Evolutionary conservation across 2,329 filamentous ascomycete genomes (phyloP).

Genomic region (Hypoxylon sp.): DNA sequence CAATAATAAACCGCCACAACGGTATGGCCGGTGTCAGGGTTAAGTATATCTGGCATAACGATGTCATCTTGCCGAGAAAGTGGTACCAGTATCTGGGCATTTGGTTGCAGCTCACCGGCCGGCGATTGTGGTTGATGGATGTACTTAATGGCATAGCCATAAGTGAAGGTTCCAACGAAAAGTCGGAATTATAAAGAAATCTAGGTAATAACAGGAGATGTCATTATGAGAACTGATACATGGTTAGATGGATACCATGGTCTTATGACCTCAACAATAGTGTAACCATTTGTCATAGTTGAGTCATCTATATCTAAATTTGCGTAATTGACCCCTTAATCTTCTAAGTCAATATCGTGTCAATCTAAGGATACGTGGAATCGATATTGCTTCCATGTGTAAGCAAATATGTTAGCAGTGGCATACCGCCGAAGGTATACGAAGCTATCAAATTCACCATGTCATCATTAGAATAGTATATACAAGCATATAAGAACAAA

Average conservation of each 20-base stretch:
- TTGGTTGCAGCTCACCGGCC: conserved; percentile 19
- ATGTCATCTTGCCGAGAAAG: conserved; percentile 19
- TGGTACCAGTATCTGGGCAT: conserved; percentile 24
- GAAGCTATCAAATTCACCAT: too few species aligned
- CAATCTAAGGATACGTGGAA: too few species aligned
- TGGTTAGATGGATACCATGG: neutral
- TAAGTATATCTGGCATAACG: conserved; percentile 33
- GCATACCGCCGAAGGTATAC: too few species aligned
- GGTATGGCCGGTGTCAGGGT: conserved; percentile 6
- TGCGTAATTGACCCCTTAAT: too few species aligned
- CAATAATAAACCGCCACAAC: neutral
- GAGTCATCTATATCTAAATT: neutral
- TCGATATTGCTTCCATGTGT: too few species aligned
- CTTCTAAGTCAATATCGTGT: too few species aligned
- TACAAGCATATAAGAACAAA: too few species aligned
- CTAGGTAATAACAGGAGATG: neutral
- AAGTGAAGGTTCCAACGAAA: neutral
- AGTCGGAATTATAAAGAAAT: neutral
- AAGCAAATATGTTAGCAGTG: too few species aligned
- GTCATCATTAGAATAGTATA: too few species aligned
- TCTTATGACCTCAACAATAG: neutral
- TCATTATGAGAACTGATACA: neutral
- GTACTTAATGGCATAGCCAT: conserved; percentile 1
- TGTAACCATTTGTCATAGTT: neutral
- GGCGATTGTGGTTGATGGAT: conserved; percentile 37